Conservation (phyloP, 2,329 filamentous ascomycete species). For the Acephala macrosclerotiorum region DNA sequence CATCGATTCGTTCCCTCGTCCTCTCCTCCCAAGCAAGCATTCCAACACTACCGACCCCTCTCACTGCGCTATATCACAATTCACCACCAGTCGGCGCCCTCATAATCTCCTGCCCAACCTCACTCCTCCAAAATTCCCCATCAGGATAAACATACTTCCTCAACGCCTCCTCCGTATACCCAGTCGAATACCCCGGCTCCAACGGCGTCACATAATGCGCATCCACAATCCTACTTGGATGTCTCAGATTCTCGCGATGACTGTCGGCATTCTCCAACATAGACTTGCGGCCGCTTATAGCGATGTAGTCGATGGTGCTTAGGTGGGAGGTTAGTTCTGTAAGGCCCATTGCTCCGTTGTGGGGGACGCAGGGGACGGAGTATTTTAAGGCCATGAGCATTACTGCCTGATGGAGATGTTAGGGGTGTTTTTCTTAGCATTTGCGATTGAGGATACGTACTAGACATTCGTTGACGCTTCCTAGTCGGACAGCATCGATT, state of each 20-base stretch:
- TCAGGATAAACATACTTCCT: conserved; percentile 2
- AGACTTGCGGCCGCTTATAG: neutral
- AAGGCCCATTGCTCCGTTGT: neutral
- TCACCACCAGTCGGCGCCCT: too few species aligned
- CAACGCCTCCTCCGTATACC: conserved; percentile 1
- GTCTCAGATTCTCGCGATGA: too few species aligned
- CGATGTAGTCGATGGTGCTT: conserved; percentile 5
- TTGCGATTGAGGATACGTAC: neutral
- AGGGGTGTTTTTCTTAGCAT: too few species aligned
- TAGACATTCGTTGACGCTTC: neutral
- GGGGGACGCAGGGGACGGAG: neutral
- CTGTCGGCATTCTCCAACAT: neutral
- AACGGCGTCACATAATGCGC: conserved; percentile 3
- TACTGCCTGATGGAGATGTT: too few species aligned
- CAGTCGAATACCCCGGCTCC: neutral
- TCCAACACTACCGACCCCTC: too few species aligned
- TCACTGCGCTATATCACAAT: too few species aligned
- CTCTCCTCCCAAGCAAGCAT: too few species aligned
- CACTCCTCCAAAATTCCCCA: too few species aligned
- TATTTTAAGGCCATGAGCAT: neutral
- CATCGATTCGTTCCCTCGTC: too few species aligned
- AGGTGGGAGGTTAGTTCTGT: conserved; percentile 1
- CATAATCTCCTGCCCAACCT: too few species aligned
- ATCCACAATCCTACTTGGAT: neutral
- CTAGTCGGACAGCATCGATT: conserved; percentile 2